phyloP scores from a whole-genome alignment of 1,139 yeast species.

The Debaryomyces robertsiae region DNA sequence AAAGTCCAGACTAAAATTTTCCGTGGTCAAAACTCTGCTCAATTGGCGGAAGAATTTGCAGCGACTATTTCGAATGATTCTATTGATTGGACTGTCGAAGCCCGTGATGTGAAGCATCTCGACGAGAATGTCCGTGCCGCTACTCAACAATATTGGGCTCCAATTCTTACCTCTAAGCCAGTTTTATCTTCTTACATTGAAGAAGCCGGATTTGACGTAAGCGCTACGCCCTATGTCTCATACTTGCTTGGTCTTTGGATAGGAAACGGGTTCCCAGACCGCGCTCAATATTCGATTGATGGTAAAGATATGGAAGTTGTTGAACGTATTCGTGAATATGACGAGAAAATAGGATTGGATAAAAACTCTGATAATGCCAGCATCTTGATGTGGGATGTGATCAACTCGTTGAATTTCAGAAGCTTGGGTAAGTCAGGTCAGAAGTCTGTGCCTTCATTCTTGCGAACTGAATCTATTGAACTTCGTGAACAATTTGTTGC shows the following conservation, averaged over 20 bases:
- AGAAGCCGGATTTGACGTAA: conserved; percentile 16
- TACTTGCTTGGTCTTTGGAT: conserved; percentile 34
- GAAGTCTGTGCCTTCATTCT: conserved; percentile 19
- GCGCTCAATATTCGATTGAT: conserved; percentile 26
- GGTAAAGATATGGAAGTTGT: conserved; percentile 9
- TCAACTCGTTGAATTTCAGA: conserved; percentile 11
- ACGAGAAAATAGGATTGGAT: conserved; percentile 1
- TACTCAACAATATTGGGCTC: conserved; percentile 35
- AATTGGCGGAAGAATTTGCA: conserved; percentile 19
- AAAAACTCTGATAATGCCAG: conserved; percentile 7
- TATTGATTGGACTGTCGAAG: conserved; percentile 40
- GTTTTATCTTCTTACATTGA: conserved; percentile 20
- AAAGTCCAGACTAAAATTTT: conserved; percentile 19
- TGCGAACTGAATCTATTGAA: conserved; percentile 22
- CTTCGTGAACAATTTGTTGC: conserved; percentile 43
- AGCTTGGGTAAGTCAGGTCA: neutral
- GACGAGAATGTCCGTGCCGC: conserved; percentile 22
- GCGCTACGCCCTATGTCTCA: conserved; percentile 25
- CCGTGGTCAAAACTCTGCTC: conserved; percentile 5
- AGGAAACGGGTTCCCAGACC: conserved; percentile 21
- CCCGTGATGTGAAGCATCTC: conserved; percentile 26
- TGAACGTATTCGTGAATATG: conserved; percentile 9
- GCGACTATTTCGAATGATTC: conserved; percentile 15
- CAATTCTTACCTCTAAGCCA: conserved; percentile 32
- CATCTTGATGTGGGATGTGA: conserved; percentile 12